Base-by-base conservation (phyloP, 192 early-diverging fungal genomes). In the Backusella tarrabulga region DNA sequence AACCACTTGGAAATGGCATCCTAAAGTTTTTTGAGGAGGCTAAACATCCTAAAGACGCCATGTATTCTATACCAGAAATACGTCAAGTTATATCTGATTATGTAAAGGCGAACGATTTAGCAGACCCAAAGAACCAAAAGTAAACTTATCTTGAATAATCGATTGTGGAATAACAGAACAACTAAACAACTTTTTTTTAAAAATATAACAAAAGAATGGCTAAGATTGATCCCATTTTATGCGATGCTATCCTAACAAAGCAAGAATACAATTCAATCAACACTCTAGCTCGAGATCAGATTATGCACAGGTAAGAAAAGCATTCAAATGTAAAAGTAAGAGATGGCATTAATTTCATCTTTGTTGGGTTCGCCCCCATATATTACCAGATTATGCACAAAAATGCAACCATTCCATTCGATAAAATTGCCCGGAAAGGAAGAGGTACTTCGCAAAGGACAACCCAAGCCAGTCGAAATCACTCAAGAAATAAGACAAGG, bases 231-330 rank as follows among this genome's bases (percentile, higher is more conserved):
- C 77, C 89, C 41, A 73, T 84, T 15, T 69, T 95, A 44, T 89
- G 88, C 73, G 91, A 93, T 72, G 87, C 90, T 17, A 75, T 94
- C 14, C 72, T 94, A 36, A 79, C 77, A n/a, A 93, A 92, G 77
- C 87, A 87, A 67, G 94, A 95, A 77, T 89, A 90, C 44, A 80
- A 85, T 12, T 85, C 86, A 52, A 75, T 92, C 42, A 81, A 87
- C 26, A 56, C 76, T 19, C 79, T 92, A 34, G 79, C 80, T 17
- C 85, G 92, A 34, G 92, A 95, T 74, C 86, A 88, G 69, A 84
- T 93, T 29, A 74, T 50, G 19, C 46, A 50, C 19, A 50, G 26
- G 60, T 15, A 38, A 36, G 34, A 40, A 35, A 23, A 6, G 17
- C 9, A 6, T n/a, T n/a, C 19, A n/a, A 50, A n/a, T 50, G 19